Evolutionary conservation across 306 rosid genomes (phyloP).

Genomic region (Urtica urens): DNA sequence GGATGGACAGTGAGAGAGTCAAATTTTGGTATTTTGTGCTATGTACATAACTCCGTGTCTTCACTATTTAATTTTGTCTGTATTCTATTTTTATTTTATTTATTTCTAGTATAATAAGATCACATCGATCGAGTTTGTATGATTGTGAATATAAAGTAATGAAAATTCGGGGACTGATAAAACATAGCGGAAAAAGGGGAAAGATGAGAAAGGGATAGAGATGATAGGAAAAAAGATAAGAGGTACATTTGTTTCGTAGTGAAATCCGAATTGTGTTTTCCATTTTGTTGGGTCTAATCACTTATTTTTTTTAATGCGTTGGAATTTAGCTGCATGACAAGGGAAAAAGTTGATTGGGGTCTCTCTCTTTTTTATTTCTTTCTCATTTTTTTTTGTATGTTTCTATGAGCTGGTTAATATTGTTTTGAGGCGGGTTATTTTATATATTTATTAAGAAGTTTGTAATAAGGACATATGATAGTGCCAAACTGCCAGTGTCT

Average conservation of each 20-base stretch:
- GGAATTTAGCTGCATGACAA: slow-evolving; percentile 7
- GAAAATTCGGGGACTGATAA: not conserved
- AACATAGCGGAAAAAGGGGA: not conserved
- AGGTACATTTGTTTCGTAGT: slow-evolving; percentile 9
- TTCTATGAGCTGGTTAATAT: slow-evolving; percentile 25
- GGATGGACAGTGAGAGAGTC: slow-evolving; percentile 18
- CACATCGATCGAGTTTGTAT: slow-evolving; percentile 3
- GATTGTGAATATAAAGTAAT: not conserved
- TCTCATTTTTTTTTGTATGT: slow-evolving; percentile 7
- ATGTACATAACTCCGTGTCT: not conserved
- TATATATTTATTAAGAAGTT: not conserved
- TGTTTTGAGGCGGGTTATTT: slow-evolving; percentile 12
- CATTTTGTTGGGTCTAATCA: slow-evolving; percentile 22
- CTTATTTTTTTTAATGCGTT: not conserved
- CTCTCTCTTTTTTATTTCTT: too few relatives aligned
- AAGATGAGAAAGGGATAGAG: not conserved
- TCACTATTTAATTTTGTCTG: not conserved
- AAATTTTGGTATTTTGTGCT: not conserved
- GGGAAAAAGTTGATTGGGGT: slow-evolving; percentile 8
- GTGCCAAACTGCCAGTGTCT: slow-evolving; percentile 17
- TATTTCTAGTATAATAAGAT: slow-evolving; percentile 15
- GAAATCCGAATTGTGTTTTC: not conserved
- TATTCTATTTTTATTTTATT: not conserved
- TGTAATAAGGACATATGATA: slow-evolving; percentile 14
- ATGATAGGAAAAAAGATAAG: not conserved